Percentiles rank a stretch among this genome's conserved stretches.
Conservation (phyloP, 306 rosid genomes). For the Cicer arietinum region DNA sequence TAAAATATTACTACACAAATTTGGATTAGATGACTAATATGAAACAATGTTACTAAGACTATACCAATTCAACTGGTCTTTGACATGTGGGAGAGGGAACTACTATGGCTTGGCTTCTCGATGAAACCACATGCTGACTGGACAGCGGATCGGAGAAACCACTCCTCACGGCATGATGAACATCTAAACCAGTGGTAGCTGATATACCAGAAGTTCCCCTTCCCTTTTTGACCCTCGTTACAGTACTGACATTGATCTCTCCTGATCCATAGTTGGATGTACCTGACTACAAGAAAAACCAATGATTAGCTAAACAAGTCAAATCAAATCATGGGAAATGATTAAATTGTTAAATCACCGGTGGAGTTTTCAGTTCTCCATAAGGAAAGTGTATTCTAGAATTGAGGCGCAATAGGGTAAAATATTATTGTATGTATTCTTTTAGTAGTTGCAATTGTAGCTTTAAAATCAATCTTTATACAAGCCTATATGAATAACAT, state of each 20-base stretch:
- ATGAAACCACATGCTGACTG: constrained; percentile 64
- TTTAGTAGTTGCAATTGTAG: background rate
- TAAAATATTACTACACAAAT: background rate
- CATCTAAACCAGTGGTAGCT: constrained; percentile 58
- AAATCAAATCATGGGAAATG: constrained; percentile 19
- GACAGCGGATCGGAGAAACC: constrained; percentile 64
- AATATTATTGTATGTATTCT: background rate
- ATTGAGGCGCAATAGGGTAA: background rate
- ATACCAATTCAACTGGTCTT: constrained; percentile 44
- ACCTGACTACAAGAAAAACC: constrained; percentile 57
- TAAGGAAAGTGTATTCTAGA: constrained; percentile 22
- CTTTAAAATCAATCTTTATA: background rate
- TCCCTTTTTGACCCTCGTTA: constrained; percentile 56
- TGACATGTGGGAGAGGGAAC: constrained; percentile 62
- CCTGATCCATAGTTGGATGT: constrained; percentile 55
- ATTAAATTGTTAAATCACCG: constrained; percentile 31
- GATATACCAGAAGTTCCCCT: constrained; percentile 65
- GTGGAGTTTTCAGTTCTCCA: constrained; percentile 18
- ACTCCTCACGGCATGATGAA: constrained; percentile 59
- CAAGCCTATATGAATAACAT: constrained; percentile 24
- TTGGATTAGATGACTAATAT: constrained; percentile 41
- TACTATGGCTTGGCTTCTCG: constrained; percentile 70
- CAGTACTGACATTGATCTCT: constrained; percentile 50
- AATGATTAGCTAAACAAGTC: constrained; percentile 40
- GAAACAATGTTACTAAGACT: constrained; percentile 25